phyloP scores from a whole-genome alignment of 2,329 filamentous ascomycete genomes.

The Fusarium sp. region DNA sequence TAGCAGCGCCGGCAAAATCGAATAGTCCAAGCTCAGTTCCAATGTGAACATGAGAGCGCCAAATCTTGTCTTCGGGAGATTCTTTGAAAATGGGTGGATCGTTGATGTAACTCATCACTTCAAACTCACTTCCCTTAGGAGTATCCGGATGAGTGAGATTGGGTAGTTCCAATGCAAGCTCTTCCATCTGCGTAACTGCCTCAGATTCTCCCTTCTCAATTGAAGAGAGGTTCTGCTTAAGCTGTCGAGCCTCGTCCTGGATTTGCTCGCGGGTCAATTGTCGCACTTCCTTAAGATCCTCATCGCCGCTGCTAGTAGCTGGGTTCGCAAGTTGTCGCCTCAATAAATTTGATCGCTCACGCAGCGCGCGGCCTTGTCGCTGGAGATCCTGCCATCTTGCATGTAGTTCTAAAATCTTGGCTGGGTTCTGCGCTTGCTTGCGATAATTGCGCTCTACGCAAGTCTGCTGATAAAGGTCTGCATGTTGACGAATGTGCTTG shows the following conservation, averaged over 20 bases:
- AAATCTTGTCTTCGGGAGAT: constrained; percentile 53
- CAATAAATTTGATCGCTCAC: constrained; percentile 74
- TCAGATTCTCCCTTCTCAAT: constrained; percentile 72
- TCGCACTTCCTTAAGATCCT: constrained; percentile 52
- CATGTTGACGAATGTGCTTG: constrained; percentile 89
- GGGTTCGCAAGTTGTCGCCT: constrained; percentile 66
- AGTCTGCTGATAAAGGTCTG: constrained; percentile 82
- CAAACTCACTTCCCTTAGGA: constrained; percentile 74
- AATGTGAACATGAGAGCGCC: constrained; percentile 86
- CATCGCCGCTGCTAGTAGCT: constrained; percentile 58
- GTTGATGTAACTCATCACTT: constrained; percentile 82
- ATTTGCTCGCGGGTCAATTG: constrained; percentile 62
- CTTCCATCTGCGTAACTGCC: constrained; percentile 73
- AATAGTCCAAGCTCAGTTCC: constrained; percentile 88
- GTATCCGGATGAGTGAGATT: constrained; percentile 85
- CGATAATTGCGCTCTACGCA: constrained; percentile 87
- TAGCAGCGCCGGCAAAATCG: constrained; percentile 84
- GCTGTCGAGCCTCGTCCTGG: constrained; percentile 69
- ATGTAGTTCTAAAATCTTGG: constrained; percentile 66
- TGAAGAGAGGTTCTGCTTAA: constrained; percentile 71
- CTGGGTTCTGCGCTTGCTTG: constrained; percentile 63
- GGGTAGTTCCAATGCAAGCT: constrained; percentile 80
- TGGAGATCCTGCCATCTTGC: constrained; percentile 71
- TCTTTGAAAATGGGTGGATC: constrained; percentile 63
- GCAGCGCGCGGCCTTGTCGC: constrained; percentile 66